These are phyloP conservation scores for Anethum foeniculum DNA, from an alignment of 140 eudicot genomes.

Conservation along the genomic window DNA sequence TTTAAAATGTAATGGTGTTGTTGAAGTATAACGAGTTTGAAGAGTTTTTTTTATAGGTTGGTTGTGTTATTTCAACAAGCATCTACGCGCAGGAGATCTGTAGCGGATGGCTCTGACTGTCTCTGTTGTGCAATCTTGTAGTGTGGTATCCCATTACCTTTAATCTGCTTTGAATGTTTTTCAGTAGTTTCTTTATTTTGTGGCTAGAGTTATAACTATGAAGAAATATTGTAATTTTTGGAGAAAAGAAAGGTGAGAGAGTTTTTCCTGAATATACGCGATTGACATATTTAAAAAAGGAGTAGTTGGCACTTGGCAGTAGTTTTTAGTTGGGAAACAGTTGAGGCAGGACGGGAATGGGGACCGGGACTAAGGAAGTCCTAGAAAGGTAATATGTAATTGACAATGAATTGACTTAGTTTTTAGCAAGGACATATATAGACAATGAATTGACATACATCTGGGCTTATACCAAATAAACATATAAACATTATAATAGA, in stretches of 20 bases:
- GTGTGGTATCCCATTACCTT: conserved; percentile 16
- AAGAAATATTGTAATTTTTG: not conserved
- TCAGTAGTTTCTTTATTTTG: not conserved
- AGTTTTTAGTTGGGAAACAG: not conserved
- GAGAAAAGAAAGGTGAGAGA: not conserved
- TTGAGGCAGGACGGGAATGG: not conserved
- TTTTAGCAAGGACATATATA: not conserved
- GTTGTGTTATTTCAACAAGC: not conserved
- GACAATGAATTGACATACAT: not conserved
- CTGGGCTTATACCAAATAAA: not conserved
- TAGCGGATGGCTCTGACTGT: conserved; percentile 20
- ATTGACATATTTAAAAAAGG: not conserved
- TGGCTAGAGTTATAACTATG: not conserved
- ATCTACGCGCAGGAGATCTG: conserved; percentile 18
- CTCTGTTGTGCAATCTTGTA: conserved; percentile 19
- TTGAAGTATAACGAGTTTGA: not conserved
- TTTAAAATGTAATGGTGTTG: not conserved
- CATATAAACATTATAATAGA: not conserved
- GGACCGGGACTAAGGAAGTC: not conserved
- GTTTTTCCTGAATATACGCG: not conserved
- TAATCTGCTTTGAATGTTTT: not conserved
- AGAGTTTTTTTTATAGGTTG: not conserved
- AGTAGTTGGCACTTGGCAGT: not conserved
- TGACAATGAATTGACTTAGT: not conserved
- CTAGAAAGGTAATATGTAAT: not conserved